Conservation (phyloP, 768 basidiomycete genomes). For the Collybiopsis luxurians region DNA sequence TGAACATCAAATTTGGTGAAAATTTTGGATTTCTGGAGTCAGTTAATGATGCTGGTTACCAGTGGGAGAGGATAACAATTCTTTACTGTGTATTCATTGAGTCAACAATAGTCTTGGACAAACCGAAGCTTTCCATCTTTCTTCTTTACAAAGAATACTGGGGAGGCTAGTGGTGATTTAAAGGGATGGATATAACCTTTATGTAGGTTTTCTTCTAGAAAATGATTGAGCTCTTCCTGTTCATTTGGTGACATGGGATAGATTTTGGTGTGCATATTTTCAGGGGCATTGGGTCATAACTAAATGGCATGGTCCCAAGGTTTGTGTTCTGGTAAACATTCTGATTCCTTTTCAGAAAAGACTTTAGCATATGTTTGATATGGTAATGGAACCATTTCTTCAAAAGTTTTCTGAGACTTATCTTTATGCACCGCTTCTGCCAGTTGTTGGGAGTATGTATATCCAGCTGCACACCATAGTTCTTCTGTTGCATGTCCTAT, state of each 20-base stretch:
- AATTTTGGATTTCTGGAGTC: slow-evolving; percentile 17
- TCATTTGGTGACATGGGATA: slow-evolving; percentile 28
- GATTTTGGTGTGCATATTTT: slow-evolving; percentile 20
- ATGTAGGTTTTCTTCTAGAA: background rate
- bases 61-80: slow-evolving; percentile 32
- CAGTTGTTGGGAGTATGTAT: background rate
- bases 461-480: background rate
- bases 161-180: slow-evolving; percentile 7
- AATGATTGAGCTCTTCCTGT: slow-evolving; percentile 12
- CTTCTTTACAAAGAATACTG: slow-evolving; percentile 21
- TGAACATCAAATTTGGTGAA: slow-evolving; percentile 38
- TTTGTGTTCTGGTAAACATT: slow-evolving; percentile 21
- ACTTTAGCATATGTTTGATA: slow-evolving; percentile 14
- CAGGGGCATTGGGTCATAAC: slow-evolving; percentile 20
- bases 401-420: background rate
- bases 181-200: slow-evolving; percentile 25
- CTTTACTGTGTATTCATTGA: slow-evolving; percentile 30
- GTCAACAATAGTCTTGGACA: slow-evolving; percentile 16
- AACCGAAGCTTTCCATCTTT: slow-evolving; percentile 18
- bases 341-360: slow-evolving; percentile 21
- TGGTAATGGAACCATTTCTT: background rate
- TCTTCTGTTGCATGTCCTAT: slow-evolving; percentile 3
- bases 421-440: background rate
- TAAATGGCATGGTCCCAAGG: slow-evolving; percentile 28
- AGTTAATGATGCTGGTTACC: slow-evolving; percentile 30